A percentile compares a stretch with the other conserved stretches of the same genome.
These are phyloP conservation scores for Breynia disticha DNA, from an alignment of 441 rosid genomes.

Conservation along the genomic window DNA sequence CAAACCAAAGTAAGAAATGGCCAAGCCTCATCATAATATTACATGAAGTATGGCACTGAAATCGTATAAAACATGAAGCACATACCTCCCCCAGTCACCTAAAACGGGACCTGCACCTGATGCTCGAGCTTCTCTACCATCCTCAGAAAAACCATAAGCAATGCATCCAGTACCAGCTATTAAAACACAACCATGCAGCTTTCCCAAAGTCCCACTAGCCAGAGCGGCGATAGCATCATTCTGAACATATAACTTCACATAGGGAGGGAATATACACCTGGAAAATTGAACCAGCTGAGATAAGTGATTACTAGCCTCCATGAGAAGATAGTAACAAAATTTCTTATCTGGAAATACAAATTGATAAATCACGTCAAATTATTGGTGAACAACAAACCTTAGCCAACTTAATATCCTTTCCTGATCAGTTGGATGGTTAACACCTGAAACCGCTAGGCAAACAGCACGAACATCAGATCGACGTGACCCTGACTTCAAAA, in stretches of 20 bases:
- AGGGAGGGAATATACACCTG: constrained; percentile 68
- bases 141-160: constrained; percentile 76
- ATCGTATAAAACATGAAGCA: constrained; percentile 5
- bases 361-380: not conserved
- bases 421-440: constrained; percentile 85
- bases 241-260: constrained; percentile 61
- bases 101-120: constrained; percentile 86
- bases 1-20: too few species aligned
- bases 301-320: not conserved
- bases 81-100: constrained; percentile 93
- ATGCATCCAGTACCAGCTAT: constrained; percentile 94
- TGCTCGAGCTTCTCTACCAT: constrained; percentile 81
- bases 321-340: not conserved
- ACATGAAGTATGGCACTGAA: too few species aligned
- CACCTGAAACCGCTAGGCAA: constrained; percentile 92
- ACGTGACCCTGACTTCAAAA: constrained; percentile 47
- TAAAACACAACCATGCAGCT: constrained; percentile 84
- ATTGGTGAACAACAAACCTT: constrained; percentile 33
- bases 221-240: constrained; percentile 88
- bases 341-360: not conserved
- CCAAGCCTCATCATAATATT: too few species aligned
- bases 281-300: constrained; percentile 9
- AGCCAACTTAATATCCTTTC: constrained; percentile 69
- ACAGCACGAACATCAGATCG: constrained; percentile 68
- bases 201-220: constrained; percentile 89